Evolutionary conservation across 192 early-diverging fungal species (phyloP).

Genomic region (Coemansia interrupta): DNA sequence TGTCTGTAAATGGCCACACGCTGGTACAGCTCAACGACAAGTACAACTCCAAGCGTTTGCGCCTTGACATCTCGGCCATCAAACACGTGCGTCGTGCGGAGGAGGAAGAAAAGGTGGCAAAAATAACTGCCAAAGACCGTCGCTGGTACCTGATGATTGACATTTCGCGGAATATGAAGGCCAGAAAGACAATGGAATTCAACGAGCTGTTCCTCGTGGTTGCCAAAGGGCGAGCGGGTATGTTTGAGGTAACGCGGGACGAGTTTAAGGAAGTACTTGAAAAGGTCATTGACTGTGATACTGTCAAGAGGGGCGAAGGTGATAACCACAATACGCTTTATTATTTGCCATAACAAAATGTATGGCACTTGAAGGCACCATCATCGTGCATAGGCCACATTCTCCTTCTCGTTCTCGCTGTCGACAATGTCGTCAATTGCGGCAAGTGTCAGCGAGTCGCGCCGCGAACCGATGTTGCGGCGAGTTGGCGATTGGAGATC

Average conservation of each 20-base stretch:
- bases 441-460: neutral
- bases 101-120: constrained; percentile 71
- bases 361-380: too few species aligned
- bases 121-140: constrained; percentile 71
- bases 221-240: neutral
- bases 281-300: neutral
- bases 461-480: neutral
- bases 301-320: neutral
- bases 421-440: constrained; percentile 42
- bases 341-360: too few species aligned
- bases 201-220: neutral
- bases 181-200: neutral
- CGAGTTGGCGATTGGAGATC: neutral
- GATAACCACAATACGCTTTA: neutral
- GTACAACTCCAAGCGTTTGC: constrained; percentile 74
- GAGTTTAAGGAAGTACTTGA: neutral
- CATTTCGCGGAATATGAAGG: neutral
- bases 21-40: constrained; percentile 62
- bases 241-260: neutral
- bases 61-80: constrained; percentile 80
- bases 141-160: constrained; percentile 2
- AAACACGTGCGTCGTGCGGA: constrained; percentile 75
- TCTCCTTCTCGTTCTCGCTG: constrained; percentile 41
- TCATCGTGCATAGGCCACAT: neutral
- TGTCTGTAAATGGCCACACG: neutral